Evolutionary conservation across 345 rosid genomes (phyloP), one percentile per base, ranked within the genome.

Genomic region (Crucihimalaya himalaica): DNA sequence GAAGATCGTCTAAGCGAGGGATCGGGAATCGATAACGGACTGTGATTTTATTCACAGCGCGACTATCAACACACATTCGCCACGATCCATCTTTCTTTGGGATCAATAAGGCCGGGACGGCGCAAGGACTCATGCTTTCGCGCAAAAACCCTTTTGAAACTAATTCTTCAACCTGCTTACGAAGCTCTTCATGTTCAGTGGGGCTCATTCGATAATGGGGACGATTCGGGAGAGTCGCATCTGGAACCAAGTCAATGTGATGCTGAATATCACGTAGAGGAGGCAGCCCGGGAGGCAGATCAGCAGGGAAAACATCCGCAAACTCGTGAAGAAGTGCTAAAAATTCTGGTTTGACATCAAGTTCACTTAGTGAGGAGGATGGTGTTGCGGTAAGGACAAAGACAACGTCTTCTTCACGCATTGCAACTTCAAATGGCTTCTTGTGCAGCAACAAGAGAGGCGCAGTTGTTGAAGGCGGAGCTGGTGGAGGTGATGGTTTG

Each of bases 101-200:
- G 0, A 51, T 51, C 0, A 19, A 2, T 1, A 47, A 8, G 0
- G 25, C 2, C 0, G 14, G 25, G 0, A 47, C 52, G 0, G 3
- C 52, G 0, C 13, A 8, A 2, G 25, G 13, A 3, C 52, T 47
- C 0, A 47, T 1, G 8, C 13, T 47, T 1, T 47, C 52, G 0
- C 13, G 23, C 2, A 47, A 10, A 3, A 18, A 20, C 1, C 52
- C 13, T 1, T 16, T 47, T 1, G 25, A 3, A 0, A 47, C 1
- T 1, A 47, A 0, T 1, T 18, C 25, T 16, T 47, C 13, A 0
- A 47, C 25, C 3, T 47, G 25, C 0, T 12, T 0, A 0, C 25
- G 1, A 0, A 19, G 1, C 4, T 47, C 52, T 3, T 19, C 52
- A 1, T 47, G 52, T 9, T 47, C 25, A 0, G 3, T 10, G 0